Base-by-base conservation (phyloP, 306 rosid genomes). In the Trichosanthes truncata region DNA sequence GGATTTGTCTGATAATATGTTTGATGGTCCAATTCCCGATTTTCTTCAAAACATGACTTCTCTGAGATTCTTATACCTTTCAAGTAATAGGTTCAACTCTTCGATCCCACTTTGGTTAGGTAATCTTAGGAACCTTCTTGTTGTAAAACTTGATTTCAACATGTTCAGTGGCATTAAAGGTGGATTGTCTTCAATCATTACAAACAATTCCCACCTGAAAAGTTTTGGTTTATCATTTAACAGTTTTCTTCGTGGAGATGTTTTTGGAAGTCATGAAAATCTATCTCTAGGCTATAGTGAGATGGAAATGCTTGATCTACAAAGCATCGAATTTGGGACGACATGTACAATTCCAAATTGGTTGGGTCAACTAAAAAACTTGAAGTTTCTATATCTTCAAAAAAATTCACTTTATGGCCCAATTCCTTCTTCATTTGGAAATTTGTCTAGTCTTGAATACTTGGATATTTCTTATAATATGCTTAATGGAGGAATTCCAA, bases 401-500 rank as follows among this genome's bases (percentile, higher is more conserved):
- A n/a, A n/a, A n/a, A n/a, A n/a, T n/a, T n/a, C n/a, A n/a, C n/a
- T n/a, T n/a, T n/a, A n/a, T n/a, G n/a, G n/a, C n/a, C n/a, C n/a
- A n/a, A n/a, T n/a, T n/a, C n/a, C n/a, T n/a, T n/a, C n/a, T n/a
- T n/a, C n/a, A n/a, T n/a, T n/a, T n/a, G n/a, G n/a, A n/a, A n/a
- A n/a, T n/a, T n/a, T n/a, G n/a, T n/a, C n/a, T n/a, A n/a, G n/a
- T n/a, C n/a, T n/a, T n/a, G n/a, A n/a, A n/a, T n/a, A n/a, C n/a
- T n/a, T n/a, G n/a, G n/a, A n/a, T n/a, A n/a, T n/a, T n/a, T n/a
- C n/a, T n/a, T n/a, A n/a, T n/a, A n/a, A n/a, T n/a, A n/a, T n/a
- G n/a, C n/a, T n/a, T n/a, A n/a, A n/a, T n/a, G 51, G 74, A 10
- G 74, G 17, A n/a, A 68, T 68, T 68, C 74, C 74, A 68, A 20